Evolutionary conservation across 805 yeast genomes (phyloP), one percentile per base, ranked within the genome.

Genomic region (Spathaspora sp.): DNA sequence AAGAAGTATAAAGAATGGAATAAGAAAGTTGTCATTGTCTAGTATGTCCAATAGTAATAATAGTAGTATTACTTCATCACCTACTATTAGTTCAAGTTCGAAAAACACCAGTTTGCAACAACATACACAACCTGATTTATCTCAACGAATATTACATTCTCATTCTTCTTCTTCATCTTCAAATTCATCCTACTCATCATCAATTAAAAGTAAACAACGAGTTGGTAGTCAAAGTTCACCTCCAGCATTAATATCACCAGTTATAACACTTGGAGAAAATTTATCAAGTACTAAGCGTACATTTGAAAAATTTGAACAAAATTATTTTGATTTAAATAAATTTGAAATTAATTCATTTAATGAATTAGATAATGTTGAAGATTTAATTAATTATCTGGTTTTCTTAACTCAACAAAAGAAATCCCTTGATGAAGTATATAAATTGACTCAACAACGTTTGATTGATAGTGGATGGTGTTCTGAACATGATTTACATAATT

Each of bases 381-480:
- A 55, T 45, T 55, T 55, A 38, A 56, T 66, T 28, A 67, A 66
- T 47, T 74, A 67, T 56, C 66, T 63, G 55, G 52, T 57, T 12
- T 73, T 65, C 54, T 61, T 73, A 50, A 60, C 56, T 20, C 61
- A 65, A 50, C 75, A 72, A 56, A 72, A 70, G 53, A 59, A 57
- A 44, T 60, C 68, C 5, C 65, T 71, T 10, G 60, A 56, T 35
- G 68, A 67, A 14, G 73, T 75, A 3, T 73, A 63, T 54, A 68
- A 63, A 39, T 55, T 60, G 23, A 68, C 78, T 17, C 67, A 60
- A 48, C 55, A 59, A 42, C 63, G 70, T 48, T 63, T 74, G 49
- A 50, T 53, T 28, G 63, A 62, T 44, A 65, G 71, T 32, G 78
- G 78, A 2, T 74, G 78, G 78, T 73, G 77, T 55, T 71, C 76